Evolutionary conservation across 257 asterid species (phyloP).

Genomic region (Salvia miltiorrhiza): DNA sequence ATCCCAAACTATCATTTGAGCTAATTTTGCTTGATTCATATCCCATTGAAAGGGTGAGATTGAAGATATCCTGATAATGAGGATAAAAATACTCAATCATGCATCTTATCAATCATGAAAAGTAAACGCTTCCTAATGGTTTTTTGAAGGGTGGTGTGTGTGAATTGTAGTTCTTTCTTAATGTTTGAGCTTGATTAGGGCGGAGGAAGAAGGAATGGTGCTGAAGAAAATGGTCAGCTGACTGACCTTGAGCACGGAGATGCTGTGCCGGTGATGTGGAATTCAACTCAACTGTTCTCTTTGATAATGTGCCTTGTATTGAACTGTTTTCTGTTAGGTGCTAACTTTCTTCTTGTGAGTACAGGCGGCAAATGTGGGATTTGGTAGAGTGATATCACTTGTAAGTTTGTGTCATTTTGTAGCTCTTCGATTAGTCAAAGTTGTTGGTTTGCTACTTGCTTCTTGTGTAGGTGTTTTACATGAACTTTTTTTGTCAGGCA

Average conservation of each 20-base stretch:
- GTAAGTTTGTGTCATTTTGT: conserved; percentile 41
- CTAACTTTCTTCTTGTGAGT: conserved; percentile 25
- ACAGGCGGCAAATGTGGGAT: conserved; percentile 82
- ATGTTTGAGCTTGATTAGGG: conserved; percentile 36
- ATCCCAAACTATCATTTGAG: too few relatives aligned
- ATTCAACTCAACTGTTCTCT: conserved; percentile 1
- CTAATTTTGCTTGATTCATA: too few relatives aligned
- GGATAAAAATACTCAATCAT: too few relatives aligned
- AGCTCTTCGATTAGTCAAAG: neutral
- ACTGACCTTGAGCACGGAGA: conserved; percentile 76
- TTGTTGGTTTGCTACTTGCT: neutral
- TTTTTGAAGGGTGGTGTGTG: neutral
- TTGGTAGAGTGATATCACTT: conserved; percentile 65
- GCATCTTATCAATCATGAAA: too few relatives aligned
- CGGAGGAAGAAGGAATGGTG: conserved; percentile 41
- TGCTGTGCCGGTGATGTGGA: conserved; percentile 49
- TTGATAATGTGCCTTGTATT: neutral
- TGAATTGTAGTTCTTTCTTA: neutral
- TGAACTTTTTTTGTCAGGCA: conserved; percentile 48
- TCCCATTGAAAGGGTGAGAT: too few relatives aligned
- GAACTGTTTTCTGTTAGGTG: neutral
- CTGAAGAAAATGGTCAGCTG: conserved; percentile 41
- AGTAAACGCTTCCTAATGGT: too few relatives aligned
- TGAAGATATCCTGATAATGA: too few relatives aligned
- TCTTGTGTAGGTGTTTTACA: conserved; percentile 11